A percentile compares a stretch with the other conserved stretches of the same genome.
phyloP scores from a whole-genome alignment of 2,329 filamentous ascomycete genomes.

The Monilinia laxa region DNA sequence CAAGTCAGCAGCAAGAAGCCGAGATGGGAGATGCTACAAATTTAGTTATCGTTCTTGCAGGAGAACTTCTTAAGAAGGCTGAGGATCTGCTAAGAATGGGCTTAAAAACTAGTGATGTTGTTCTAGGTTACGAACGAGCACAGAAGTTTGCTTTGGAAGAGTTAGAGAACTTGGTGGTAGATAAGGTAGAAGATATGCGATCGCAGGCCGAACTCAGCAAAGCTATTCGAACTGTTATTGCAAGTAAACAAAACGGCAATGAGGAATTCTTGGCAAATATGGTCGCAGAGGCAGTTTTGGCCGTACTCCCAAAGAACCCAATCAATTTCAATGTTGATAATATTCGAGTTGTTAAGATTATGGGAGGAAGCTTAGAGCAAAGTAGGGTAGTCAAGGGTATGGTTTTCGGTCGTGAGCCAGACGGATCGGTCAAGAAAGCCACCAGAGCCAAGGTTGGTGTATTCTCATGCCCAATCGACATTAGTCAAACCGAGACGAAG shows the following conservation, averaged over 20 bases:
- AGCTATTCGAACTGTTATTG: conserved; percentile 91
- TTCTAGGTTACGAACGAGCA: conserved; percentile 92
- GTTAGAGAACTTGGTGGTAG: conserved; percentile 84
- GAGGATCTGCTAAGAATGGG: conserved; percentile 97
- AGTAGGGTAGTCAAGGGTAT: conserved; percentile 95
- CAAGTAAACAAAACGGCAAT: conserved; percentile 92
- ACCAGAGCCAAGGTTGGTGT: conserved; percentile 93
- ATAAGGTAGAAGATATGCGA: conserved; percentile 82
- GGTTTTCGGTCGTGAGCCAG: conserved; percentile 96
- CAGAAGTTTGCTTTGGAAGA: conserved; percentile 82
- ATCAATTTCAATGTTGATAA: conserved; percentile 98
- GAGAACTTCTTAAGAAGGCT: conserved; percentile 93
- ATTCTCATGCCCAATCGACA: conserved; percentile 94
- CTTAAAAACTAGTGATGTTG: conserved; percentile 96
- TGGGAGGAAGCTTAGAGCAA: conserved; percentile 94
- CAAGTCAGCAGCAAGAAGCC: conserved; percentile 95
- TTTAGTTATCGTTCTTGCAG: conserved; percentile 91
- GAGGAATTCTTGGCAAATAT: conserved; percentile 85
- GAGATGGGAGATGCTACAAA: conserved; percentile 99
- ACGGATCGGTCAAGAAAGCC: conserved; percentile 87
- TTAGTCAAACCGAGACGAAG: conserved; percentile 96
- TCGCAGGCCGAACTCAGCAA: conserved; percentile 85
- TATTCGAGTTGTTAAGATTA: conserved; percentile 98
- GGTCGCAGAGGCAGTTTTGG: conserved; percentile 80
- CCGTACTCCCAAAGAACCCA: conserved; percentile 93